Conservation (phyloP, 495 filamentous ascomycete genomes). For the Pseudotulostoma volvatum region DNA sequence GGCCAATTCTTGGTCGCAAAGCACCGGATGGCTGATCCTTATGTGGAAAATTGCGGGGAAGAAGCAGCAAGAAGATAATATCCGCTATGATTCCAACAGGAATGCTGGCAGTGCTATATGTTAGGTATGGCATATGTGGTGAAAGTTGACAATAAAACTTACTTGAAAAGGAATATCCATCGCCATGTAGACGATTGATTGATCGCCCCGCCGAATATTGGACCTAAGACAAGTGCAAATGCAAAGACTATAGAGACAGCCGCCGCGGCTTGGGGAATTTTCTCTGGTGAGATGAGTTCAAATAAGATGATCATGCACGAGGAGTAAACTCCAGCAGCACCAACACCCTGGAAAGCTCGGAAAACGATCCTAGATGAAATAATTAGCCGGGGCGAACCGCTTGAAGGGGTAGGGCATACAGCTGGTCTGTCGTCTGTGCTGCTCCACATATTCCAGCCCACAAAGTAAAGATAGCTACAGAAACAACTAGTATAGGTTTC, state of each 20-base stretch:
- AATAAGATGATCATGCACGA: conserved; percentile 36
- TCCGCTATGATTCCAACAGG: too few relatives aligned
- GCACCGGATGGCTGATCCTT: too few relatives aligned
- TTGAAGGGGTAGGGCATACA: too few relatives aligned
- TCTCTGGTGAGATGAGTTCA: conserved; percentile 26
- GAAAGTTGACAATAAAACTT: conserved; percentile 1
- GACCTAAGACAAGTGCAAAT: conserved; percentile 20
- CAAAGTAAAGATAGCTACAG: conserved; percentile 35
- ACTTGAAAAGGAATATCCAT: conserved; percentile 30
- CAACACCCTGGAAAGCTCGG: conserved; percentile 37
- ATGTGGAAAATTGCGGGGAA: too few relatives aligned
- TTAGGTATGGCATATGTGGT: too few relatives aligned
- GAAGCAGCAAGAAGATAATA: too few relatives aligned
- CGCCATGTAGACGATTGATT: conserved; percentile 23
- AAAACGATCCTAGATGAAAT: conserved; percentile 24
- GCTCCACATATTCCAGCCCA: conserved; percentile 39
- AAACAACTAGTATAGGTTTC: conserved; percentile 26
- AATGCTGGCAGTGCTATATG: too few relatives aligned
- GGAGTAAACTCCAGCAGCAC: conserved; percentile 33
- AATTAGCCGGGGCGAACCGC: too few relatives aligned
- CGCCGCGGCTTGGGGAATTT: conserved; percentile 5
- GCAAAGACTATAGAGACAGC: conserved; percentile 7
- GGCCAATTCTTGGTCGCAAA: too few relatives aligned
- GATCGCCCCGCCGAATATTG: conserved; percentile 27
- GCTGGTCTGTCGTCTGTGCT: too few relatives aligned